phyloP scores from a whole-genome alignment of 805 yeast genomes.

The Myxozyma lipomycoides region DNA sequence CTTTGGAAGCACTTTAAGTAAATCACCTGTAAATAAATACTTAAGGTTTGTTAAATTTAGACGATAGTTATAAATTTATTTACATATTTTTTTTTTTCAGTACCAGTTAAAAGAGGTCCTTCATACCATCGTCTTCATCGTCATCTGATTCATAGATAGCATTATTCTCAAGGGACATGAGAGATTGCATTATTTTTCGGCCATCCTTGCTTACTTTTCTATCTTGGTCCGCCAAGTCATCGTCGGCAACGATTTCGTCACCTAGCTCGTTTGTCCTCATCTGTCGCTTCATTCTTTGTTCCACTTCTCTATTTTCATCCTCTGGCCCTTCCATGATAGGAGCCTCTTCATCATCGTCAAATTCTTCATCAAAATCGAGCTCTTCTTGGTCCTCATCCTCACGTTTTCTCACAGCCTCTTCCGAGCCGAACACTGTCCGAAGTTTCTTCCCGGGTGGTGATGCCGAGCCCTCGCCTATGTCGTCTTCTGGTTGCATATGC shows the following conservation, averaged over 20 bases:
- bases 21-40: background rate
- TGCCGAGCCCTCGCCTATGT: constrained; percentile 25
- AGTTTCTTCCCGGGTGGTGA: constrained; percentile 36
- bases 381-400: constrained; percentile 83
- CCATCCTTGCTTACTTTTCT: constrained; percentile 89
- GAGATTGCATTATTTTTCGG: constrained; percentile 73
- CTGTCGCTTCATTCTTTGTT: constrained; percentile 71
- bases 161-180: constrained; percentile 79
- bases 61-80: too few relatives aligned
- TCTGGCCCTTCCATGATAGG: constrained; percentile 95
- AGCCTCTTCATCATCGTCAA: constrained; percentile 98
- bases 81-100: too few relatives aligned
- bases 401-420: constrained; percentile 34
- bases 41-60: too few relatives aligned
- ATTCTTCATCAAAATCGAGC: constrained; percentile 91
- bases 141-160: constrained; percentile 85
- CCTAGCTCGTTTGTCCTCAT: constrained; percentile 43
- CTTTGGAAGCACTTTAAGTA: constrained; percentile 14
- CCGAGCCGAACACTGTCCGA: constrained; percentile 48
- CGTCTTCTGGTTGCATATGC: constrained; percentile 48
- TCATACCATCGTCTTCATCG: constrained; percentile 43
- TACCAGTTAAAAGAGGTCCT: background rate
- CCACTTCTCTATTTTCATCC: constrained; percentile 88
- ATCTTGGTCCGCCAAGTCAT: constrained; percentile 54
- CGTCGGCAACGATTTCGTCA: constrained; percentile 37